Percentiles rank a stretch among this genome's conserved stretches.
Evolutionary conservation across 2,329 filamentous ascomycete genomes (phyloP).

Genomic region (Cercospora zeae-maydis): DNA sequence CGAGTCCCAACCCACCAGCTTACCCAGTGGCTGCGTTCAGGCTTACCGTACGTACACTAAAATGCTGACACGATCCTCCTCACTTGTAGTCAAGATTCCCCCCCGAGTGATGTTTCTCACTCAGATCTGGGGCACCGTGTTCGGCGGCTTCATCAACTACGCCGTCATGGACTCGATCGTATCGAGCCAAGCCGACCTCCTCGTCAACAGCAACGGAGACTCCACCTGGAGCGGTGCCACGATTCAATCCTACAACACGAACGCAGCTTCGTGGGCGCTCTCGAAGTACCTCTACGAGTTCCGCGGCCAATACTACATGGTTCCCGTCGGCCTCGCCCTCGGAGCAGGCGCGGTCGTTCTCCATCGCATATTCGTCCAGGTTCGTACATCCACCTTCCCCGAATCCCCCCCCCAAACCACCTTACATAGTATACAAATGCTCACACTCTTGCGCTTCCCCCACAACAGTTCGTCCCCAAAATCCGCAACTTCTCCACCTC

Average conservation of each 20-base stretch:
- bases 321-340: slow-evolving; percentile 46
- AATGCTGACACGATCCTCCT: not conserved
- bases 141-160: slow-evolving; percentile 47
- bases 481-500: slow-evolving; percentile 34
- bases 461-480: slow-evolving; percentile 46
- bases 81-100: slow-evolving; percentile 47
- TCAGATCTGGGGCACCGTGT: slow-evolving; percentile 54
- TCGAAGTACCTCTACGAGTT: slow-evolving; percentile 53
- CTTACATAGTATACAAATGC: too few species aligned
- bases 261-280: slow-evolving; percentile 45
- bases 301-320: slow-evolving; percentile 32
- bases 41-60: not conserved
- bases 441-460: not conserved
- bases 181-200: slow-evolving; percentile 47
- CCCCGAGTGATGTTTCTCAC: slow-evolving; percentile 55
- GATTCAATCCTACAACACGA: slow-evolving; percentile 44
- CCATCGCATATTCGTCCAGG: slow-evolving; percentile 42
- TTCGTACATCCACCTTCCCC: slow-evolving; percentile 22
- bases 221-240: slow-evolving; percentile 53
- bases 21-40: not conserved
- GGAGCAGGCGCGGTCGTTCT: slow-evolving; percentile 46
- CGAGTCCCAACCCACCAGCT: not conserved
- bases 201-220: slow-evolving; percentile 47
- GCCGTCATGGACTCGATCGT: slow-evolving; percentile 56
- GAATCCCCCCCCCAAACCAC: too few species aligned